Conservation (phyloP, 148 eudicot species). For the Nepenthes gracilis region DNA sequence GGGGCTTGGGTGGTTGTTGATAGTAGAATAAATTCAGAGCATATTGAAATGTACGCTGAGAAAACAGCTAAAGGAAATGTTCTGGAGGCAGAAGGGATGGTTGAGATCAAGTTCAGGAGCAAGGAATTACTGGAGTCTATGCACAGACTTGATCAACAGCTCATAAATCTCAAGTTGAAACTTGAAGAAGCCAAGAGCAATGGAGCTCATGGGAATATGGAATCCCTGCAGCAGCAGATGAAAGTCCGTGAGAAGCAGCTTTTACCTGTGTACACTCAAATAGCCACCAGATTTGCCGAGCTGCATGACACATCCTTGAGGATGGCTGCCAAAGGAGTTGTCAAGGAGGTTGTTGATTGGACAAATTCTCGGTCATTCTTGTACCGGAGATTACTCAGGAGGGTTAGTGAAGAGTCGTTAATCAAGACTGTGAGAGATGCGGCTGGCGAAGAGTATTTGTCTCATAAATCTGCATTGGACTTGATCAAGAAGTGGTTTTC, state of each 20-base stretch:
- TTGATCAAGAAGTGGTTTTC: constrained; percentile 73
- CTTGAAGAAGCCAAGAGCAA: constrained; percentile 41
- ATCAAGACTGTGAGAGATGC: constrained; percentile 66
- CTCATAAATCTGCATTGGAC: constrained; percentile 56
- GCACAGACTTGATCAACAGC: constrained; percentile 75
- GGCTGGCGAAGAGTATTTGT: constrained; percentile 48
- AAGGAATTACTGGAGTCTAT: constrained; percentile 73
- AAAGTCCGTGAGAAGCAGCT: constrained; percentile 84
- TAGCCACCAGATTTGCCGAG: constrained; percentile 94
- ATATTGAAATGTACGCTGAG: constrained; percentile 95
- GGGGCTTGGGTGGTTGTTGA: constrained; percentile 99
- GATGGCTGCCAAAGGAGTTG: constrained; percentile 90
- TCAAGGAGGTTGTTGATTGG: constrained; percentile 78
- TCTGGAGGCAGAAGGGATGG: constrained; percentile 94
- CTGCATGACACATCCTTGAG: constrained; percentile 86
- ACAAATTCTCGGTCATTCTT: constrained; percentile 56
- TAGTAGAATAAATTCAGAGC: constrained; percentile 82
- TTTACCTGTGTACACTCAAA: constrained; percentile 82
- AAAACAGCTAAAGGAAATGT: constrained; percentile 92
- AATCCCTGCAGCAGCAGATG: constrained; percentile 44
- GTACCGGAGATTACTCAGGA: constrained; percentile 57
- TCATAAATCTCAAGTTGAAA: constrained; percentile 50
- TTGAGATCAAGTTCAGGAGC: constrained; percentile 84
- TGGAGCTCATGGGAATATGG: constrained; percentile 21
- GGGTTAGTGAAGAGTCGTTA: constrained; percentile 59